A percentile compares a stretch with the other conserved stretches of the same genome.
Conservation (phyloP, 202 grass and related monocot genomes). For the Musa balbisiana region DNA sequence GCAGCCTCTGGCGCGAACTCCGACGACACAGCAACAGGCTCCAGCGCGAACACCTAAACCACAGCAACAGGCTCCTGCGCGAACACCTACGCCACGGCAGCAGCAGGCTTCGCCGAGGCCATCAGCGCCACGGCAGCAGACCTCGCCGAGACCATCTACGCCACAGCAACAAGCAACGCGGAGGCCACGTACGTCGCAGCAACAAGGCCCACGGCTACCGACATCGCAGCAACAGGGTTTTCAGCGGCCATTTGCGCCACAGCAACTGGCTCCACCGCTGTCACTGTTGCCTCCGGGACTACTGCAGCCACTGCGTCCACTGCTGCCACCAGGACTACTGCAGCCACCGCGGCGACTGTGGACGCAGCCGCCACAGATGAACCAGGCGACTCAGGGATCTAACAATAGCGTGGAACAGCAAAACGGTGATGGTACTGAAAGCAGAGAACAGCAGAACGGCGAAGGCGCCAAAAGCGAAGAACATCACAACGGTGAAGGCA, state of each 20-base stretch:
- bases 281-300: not conserved
- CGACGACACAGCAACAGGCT: not conserved
- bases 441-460: not conserved
- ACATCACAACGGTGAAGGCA: too few relatives aligned
- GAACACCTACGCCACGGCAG: not conserved
- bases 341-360: not conserved
- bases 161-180: not conserved
- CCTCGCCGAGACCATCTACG: not conserved
- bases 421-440: not conserved
- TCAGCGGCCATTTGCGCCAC: not conserved
- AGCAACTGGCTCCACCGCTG: not conserved
- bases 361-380: not conserved
- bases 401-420: not conserved
- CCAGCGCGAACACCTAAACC: not conserved
- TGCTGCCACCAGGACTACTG: not conserved
- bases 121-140: not conserved
- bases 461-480: too few relatives aligned
- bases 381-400: not conserved
- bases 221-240: not conserved
- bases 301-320: not conserved
- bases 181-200: not conserved
- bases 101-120: not conserved
- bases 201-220: not conserved
- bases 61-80: not conserved
- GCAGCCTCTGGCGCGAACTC: not conserved